Evolutionary conservation across 768 basidiomycete genomes (phyloP).

Genomic region (Pilatotrama ljubarskyi): DNA sequence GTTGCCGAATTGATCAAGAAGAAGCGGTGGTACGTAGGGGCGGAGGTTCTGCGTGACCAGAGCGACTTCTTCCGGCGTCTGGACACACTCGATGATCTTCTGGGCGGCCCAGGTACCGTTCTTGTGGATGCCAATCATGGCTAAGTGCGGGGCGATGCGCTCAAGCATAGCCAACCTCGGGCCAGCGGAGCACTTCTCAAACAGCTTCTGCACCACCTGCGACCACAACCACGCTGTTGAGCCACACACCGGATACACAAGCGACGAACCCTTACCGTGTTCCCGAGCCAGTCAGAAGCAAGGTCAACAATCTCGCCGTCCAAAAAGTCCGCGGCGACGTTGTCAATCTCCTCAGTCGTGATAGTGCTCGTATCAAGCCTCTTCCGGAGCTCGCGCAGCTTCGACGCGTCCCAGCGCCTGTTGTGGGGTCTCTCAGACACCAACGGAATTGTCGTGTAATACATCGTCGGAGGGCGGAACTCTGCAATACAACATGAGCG

Average conservation of each 20-base stretch:
- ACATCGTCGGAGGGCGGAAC: slow-evolving; percentile 90
- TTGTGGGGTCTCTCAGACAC: slow-evolving; percentile 83
- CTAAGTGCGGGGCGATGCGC: slow-evolving; percentile 88
- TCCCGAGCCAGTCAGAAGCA: slow-evolving; percentile 97
- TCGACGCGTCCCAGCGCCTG: slow-evolving; percentile 91
- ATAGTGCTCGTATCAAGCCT: slow-evolving; percentile 89
- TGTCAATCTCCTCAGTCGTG: slow-evolving; percentile 83
- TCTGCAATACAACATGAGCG: slow-evolving; percentile 47
- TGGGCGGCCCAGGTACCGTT: slow-evolving; percentile 99
- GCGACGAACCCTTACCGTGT: slow-evolving; percentile 59
- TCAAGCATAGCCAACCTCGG: slow-evolving; percentile 92
- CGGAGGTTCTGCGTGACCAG: slow-evolving; percentile 85
- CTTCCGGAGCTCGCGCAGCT: slow-evolving; percentile 92
- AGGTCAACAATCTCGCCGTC: slow-evolving; percentile 95
- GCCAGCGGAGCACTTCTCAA: slow-evolving; percentile 79
- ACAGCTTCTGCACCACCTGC: slow-evolving; percentile 94
- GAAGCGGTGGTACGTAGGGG: slow-evolving; percentile 89
- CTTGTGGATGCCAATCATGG: slow-evolving; percentile 98
- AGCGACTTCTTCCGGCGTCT: slow-evolving; percentile 80
- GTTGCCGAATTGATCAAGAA: slow-evolving; percentile 92
- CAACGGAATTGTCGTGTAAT: slow-evolving; percentile 93
- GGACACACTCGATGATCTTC: slow-evolving; percentile 96
- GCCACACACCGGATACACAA: not conserved
- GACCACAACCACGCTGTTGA: slow-evolving; percentile 1
- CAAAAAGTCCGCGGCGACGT: slow-evolving; percentile 85